Evolutionary conservation across 164 flowering plant genomes (phyloP).

Genomic region (Berberis thunbergii): DNA sequence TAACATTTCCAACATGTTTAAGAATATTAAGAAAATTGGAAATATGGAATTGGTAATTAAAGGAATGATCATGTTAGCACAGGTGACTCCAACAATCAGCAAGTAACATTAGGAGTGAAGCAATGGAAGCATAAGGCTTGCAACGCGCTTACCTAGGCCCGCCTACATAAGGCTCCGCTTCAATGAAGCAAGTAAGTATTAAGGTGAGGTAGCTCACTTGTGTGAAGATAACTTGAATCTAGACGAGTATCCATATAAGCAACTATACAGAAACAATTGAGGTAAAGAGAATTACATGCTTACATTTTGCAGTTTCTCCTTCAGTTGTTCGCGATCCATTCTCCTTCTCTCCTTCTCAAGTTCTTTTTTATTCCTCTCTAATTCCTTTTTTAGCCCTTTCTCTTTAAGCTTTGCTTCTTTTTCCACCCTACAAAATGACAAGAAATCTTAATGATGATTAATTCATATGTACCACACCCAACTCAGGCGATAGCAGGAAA

Average conservation of each 20-base stretch:
- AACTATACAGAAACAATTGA: no score
- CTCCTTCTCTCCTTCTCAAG: conserved; percentile 63
- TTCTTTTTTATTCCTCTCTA: background rate
- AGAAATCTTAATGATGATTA: background rate
- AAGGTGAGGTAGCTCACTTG: background rate
- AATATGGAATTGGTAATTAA: no score
- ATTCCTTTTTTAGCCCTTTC: conserved; percentile 43
- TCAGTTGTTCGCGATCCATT: conserved; percentile 53
- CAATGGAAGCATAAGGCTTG: no score
- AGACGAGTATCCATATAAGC: background rate
- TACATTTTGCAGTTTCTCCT: conserved; percentile 43
- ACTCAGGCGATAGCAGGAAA: background rate
- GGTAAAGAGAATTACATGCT: background rate
- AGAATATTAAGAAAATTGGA: no score
- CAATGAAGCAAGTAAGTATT: no score
- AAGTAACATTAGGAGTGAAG: no score
- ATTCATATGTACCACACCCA: background rate
- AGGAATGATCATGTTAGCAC: no score
- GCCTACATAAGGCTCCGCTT: no score
- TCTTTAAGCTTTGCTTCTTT: conserved; percentile 59
- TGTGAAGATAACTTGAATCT: no score
- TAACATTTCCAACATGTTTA: no score
- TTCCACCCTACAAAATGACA: conserved; percentile 41
- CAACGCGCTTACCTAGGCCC: no score
- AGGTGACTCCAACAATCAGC: no score